Evolutionary conservation across 352 stramenopile species (phyloP).

Genomic region (Globisporangium cederbergense): DNA sequence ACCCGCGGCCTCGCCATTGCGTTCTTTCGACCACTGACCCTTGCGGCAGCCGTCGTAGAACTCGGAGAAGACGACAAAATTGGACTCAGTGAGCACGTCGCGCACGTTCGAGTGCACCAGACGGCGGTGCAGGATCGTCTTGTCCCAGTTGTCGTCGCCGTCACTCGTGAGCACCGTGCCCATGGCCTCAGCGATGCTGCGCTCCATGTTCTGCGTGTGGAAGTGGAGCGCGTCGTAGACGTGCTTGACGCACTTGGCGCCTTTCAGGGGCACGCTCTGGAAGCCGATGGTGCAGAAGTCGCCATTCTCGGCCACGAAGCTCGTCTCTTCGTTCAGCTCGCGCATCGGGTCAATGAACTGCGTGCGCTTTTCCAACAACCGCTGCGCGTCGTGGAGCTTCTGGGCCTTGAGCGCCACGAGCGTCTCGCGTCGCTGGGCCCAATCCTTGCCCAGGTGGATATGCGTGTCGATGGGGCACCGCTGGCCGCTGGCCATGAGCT

Average conservation of each 20-base stretch:
- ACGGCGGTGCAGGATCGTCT: conserved; percentile 21
- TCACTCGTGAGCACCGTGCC: conserved; percentile 19
- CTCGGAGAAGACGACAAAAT: conserved; percentile 22
- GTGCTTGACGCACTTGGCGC: conserved; percentile 11
- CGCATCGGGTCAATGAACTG: conserved; percentile 35
- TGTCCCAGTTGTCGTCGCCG: conserved; percentile 19
- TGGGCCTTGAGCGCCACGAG: conserved; percentile 41
- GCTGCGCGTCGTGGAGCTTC: conserved; percentile 43
- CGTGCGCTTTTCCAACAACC: conserved; percentile 41
- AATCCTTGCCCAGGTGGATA: conserved; percentile 42
- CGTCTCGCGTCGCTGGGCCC: conserved; percentile 26
- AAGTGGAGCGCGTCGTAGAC: conserved; percentile 18
- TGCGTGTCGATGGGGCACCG: conserved; percentile 39
- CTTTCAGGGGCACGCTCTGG: conserved; percentile 7
- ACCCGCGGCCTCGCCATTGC: background rate
- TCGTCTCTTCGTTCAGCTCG: conserved; percentile 10
- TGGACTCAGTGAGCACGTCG: conserved; percentile 20
- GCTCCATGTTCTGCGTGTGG: conserved; percentile 18
- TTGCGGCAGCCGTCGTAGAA: conserved; percentile 12
- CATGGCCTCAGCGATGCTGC: conserved; percentile 12
- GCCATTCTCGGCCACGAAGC: conserved; percentile 10
- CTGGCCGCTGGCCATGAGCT: conserved; percentile 26
- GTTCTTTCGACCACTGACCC: conserved; percentile 8
- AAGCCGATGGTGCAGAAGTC: conserved; percentile 19
- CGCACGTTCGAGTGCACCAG: conserved; percentile 17